phyloP scores from a whole-genome alignment of 2,329 filamentous ascomycete genomes.

The Colletotrichum tanaceti region DNA sequence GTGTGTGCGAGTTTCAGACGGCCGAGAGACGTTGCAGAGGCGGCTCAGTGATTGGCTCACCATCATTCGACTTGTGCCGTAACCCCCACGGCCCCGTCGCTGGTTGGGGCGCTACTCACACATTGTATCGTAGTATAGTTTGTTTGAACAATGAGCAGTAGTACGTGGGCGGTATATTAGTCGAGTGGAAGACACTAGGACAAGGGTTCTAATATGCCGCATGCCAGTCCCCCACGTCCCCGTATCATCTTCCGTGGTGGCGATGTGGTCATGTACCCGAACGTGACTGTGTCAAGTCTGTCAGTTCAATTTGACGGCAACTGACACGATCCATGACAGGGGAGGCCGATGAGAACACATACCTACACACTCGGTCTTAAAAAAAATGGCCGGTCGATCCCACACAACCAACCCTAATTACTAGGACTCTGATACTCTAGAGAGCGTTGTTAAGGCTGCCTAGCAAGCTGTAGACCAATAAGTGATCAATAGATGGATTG shows the following conservation, averaged over 20 bases:
- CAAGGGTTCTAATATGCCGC: constrained; percentile 14
- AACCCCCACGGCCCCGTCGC: not conserved
- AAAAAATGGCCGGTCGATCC: no score
- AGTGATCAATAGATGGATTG: no score
- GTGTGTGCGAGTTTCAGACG: constrained; percentile 35
- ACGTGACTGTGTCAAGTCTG: constrained; percentile 1
- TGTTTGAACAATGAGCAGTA: no score
- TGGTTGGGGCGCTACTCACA: not conserved
- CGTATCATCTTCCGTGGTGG: not conserved
- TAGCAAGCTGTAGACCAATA: no score
- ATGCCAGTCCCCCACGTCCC: not conserved
- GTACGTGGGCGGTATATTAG: not conserved
- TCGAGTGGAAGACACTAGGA: not conserved
- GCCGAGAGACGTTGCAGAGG: constrained; percentile 17
- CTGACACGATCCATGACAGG: constrained; percentile 30
- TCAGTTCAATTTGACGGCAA: not conserved
- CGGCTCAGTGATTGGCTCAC: constrained; percentile 19
- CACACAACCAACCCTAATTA: no score
- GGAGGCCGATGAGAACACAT: not conserved
- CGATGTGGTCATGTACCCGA: not conserved
- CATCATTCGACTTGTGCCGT: not conserved
- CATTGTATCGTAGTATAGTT: no score
- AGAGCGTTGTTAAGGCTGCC: no score
- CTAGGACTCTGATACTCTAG: no score
- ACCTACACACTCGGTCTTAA: no score